These are phyloP conservation scores for Penicillium crustosum DNA, from an alignment of 2,329 filamentous ascomycete genomes.

Conservation along the genomic window DNA sequence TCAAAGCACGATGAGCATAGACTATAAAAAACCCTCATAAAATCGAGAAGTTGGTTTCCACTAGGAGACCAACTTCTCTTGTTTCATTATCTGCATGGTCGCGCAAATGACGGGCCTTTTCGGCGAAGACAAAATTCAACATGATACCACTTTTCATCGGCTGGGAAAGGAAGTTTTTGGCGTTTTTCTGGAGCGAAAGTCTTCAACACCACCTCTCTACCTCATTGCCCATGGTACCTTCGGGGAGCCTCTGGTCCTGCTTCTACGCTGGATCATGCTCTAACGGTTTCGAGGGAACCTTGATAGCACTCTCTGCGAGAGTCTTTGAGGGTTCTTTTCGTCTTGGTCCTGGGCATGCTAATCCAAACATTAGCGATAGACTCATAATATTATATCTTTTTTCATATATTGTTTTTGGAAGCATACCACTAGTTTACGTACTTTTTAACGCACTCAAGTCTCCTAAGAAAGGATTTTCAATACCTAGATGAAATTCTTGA, in stretches of 20 bases:
- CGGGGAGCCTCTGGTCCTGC: constrained; percentile 5
- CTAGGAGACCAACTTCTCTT: constrained; percentile 27
- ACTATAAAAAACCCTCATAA: constrained; percentile 31
- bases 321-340: constrained; percentile 5
- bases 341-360: constrained; percentile 29
- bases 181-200: constrained; percentile 44
- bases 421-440: background rate
- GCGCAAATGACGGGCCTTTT: constrained; percentile 35
- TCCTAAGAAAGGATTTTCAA: background rate
- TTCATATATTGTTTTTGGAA: background rate
- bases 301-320: constrained; percentile 5
- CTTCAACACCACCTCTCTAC: constrained; percentile 40
- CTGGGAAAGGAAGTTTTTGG: constrained; percentile 42
- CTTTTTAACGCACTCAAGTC: background rate
- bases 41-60: constrained; percentile 16
- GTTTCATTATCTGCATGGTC: constrained; percentile 43
- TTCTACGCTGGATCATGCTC: constrained; percentile 7
- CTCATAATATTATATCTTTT: constrained; percentile 21
- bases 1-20: constrained; percentile 47
- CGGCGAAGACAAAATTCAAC: constrained; percentile 49
- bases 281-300: constrained; percentile 8
- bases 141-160: constrained; percentile 49
- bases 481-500: background rate
- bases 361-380: constrained; percentile 42
- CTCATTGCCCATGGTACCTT: constrained; percentile 16